phyloP scores from a whole-genome alignment of 768 basidiomycete genomes.

The Phylloporus scabripes region DNA sequence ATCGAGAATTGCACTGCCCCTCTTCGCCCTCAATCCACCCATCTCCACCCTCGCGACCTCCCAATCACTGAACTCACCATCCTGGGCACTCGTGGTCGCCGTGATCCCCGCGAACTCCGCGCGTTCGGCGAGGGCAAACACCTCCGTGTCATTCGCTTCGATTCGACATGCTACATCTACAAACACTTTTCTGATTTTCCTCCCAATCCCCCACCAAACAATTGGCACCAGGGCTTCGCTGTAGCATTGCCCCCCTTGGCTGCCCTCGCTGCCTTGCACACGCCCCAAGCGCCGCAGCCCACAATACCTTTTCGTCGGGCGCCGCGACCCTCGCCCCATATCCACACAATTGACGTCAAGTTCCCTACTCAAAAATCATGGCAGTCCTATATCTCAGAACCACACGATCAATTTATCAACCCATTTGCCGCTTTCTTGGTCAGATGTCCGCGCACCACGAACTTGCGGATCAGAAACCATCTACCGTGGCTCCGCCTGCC shows the following conservation, averaged over 20 bases:
- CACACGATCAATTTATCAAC: conserved; percentile 24
- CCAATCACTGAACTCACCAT: conserved; percentile 42
- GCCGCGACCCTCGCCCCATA: conserved; percentile 19
- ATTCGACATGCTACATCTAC: conserved; percentile 39
- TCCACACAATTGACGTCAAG: conserved; percentile 28
- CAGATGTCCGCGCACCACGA: conserved; percentile 20
- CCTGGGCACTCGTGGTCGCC: conserved; percentile 30
- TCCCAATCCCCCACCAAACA: conserved; percentile 3
- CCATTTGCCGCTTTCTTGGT: conserved; percentile 23
- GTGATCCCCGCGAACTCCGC: conserved; percentile 22
- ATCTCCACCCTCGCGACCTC: conserved; percentile 30
- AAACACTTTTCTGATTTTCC: conserved; percentile 17
- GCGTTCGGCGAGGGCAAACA: conserved; percentile 34
- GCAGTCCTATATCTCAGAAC: conserved; percentile 25
- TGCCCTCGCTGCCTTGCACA: conserved; percentile 1
- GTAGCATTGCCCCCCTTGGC: conserved; percentile 10
- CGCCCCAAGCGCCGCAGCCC: neutral
- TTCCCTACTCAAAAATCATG: conserved; percentile 29
- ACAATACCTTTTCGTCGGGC: conserved; percentile 5
- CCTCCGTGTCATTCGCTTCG: conserved; percentile 39
- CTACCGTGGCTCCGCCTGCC: conserved; percentile 24
- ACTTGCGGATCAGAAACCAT: conserved; percentile 24
- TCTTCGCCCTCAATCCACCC: conserved; percentile 13
- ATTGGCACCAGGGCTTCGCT: conserved; percentile 14
- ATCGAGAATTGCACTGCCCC: conserved; percentile 38